Evolutionary conservation across 2,329 filamentous ascomycete genomes (phyloP).

Genomic region (Zymoseptoria brevis): DNA sequence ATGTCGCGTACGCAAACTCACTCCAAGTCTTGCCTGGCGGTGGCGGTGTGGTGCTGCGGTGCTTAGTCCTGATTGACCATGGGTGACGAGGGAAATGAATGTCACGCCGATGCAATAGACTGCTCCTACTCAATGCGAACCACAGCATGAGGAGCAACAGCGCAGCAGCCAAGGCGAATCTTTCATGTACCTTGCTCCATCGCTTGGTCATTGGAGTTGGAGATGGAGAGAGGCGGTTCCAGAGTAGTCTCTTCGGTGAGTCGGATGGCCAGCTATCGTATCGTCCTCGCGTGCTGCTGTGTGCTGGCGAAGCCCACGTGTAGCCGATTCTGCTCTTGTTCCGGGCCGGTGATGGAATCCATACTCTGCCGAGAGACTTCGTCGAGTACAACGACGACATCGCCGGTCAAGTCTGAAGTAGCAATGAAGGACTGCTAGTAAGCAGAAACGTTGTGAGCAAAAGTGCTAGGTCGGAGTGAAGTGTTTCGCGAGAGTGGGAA

Average conservation of each 20-base stretch:
- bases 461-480: not conserved
- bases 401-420: not conserved
- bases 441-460: not conserved
- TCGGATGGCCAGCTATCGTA: not conserved
- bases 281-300: not conserved
- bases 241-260: not conserved
- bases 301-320: not conserved
- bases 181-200: not conserved
- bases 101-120: not conserved
- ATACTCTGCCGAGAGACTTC: not conserved
- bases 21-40: constrained; percentile 21
- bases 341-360: not conserved
- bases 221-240: not conserved
- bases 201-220: not conserved
- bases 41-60: not conserved
- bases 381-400: constrained; percentile 1
- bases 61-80: not conserved
- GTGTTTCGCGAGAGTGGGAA: not conserved
- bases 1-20: constrained; percentile 36
- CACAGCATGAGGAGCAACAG: not conserved
- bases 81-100: not conserved
- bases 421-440: not conserved
- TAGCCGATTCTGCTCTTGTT: not conserved
- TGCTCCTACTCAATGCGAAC: not conserved
- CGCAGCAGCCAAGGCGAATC: not conserved